Evolutionary conservation across 208 protist genomes (phyloP).

Genomic region (Wallacemonas rigidus): DNA sequence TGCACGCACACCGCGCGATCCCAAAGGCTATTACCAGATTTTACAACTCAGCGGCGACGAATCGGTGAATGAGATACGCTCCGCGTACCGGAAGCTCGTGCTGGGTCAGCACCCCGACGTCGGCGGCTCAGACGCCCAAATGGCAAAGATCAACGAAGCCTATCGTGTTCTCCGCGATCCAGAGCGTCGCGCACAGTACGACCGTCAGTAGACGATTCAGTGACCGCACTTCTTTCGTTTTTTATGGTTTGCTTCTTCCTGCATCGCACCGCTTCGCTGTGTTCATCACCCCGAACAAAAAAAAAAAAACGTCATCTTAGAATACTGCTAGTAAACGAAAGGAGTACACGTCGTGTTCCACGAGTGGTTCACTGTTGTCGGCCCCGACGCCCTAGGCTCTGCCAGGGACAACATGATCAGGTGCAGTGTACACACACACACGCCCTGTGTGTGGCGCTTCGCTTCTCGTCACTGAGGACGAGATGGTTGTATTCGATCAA

Average conservation of each 20-base stretch:
- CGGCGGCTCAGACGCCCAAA: constrained; percentile 68
- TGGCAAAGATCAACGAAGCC: constrained; percentile 88
- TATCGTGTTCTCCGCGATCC: constrained; percentile 98
- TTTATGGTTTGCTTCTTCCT: neutral
- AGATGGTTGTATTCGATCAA: no score
- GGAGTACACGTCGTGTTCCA: no score
- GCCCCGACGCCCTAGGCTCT: no score
- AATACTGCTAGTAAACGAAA: no score
- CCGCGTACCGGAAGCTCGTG: constrained; percentile 78
- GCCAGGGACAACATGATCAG: no score
- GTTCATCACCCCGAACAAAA: no score
- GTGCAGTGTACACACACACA: no score
- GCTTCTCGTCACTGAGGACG: no score
- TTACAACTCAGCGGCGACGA: constrained; percentile 68
- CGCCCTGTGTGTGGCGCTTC: no score
- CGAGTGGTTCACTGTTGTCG: no score
- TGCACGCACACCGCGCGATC: constrained; percentile 29
- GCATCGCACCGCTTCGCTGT: neutral
- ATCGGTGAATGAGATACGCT: constrained; percentile 90
- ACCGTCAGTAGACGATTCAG: constrained; percentile 38
- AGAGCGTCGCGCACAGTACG: constrained; percentile 95
- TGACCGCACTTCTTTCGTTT: neutral
- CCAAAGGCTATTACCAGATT: constrained; percentile 73
- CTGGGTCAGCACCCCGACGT: constrained; percentile 84
- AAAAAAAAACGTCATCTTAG: no score